Evolutionary conservation across 1,139 yeast species (phyloP).

Genomic region (Yamadazyma oceani): DNA sequence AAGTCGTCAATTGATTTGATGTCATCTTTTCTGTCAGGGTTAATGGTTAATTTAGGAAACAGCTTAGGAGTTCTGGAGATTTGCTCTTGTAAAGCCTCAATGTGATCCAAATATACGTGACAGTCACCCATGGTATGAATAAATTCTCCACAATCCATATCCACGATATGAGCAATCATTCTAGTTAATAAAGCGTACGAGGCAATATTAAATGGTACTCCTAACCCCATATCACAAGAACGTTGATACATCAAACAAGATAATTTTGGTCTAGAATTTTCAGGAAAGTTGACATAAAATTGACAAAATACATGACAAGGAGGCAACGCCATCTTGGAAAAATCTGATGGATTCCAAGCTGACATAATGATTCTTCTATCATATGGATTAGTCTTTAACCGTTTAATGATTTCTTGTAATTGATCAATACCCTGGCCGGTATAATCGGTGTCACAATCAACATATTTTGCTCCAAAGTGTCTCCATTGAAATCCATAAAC

Average conservation of each 20-base stretch:
- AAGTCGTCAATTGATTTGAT: constrained; percentile 82
- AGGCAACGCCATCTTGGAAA: constrained; percentile 91
- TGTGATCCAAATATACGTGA: constrained; percentile 89
- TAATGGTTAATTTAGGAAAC: constrained; percentile 78
- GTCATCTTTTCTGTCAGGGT: constrained; percentile 46
- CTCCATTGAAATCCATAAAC: constrained; percentile 99
- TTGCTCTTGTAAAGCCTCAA: constrained; percentile 85
- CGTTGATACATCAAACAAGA: constrained; percentile 92
- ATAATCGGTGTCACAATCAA: constrained; percentile 83
- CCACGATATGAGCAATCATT: constrained; percentile 95
- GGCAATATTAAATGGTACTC: constrained; percentile 97
- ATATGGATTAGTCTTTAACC: constrained; percentile 83
- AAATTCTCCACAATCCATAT: constrained; percentile 92
- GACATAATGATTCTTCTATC: constrained; percentile 92
- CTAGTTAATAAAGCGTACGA: constrained; percentile 88
- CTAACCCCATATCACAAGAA: constrained; percentile 99
- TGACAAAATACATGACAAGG: constrained; percentile 98
- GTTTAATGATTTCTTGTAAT: constrained; percentile 73
- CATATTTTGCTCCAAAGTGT: constrained; percentile 93
- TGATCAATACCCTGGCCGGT: constrained; percentile 90
- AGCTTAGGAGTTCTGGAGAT: constrained; percentile 66
- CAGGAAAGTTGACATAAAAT: constrained; percentile 84
- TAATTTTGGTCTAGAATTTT: constrained; percentile 57
- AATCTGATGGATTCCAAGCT: constrained; percentile 99
- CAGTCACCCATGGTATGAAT: constrained; percentile 96